phyloP scores from a whole-genome alignment of 768 basidiomycete genomes.

The Cyclocybe cylindracea region DNA sequence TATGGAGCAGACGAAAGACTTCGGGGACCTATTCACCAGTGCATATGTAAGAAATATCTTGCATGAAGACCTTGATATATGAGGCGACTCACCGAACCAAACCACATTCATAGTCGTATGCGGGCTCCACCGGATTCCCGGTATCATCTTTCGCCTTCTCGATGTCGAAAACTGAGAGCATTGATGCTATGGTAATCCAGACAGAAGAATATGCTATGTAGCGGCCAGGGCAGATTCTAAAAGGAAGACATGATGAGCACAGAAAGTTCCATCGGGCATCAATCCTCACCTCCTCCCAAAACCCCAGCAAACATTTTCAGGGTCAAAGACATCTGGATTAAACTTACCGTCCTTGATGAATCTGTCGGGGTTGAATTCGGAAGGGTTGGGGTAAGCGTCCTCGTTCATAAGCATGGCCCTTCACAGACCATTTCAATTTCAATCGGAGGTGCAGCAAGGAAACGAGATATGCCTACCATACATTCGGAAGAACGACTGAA shows the following conservation, averaged over 20 bases:
- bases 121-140: slow-evolving; percentile 14
- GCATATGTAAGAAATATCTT: background rate
- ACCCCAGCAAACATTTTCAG: slow-evolving; percentile 28
- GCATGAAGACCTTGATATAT: background rate
- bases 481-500: slow-evolving; percentile 31
- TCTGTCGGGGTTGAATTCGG: slow-evolving; percentile 41
- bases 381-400: slow-evolving; percentile 38
- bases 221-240: slow-evolving; percentile 24
- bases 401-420: slow-evolving; percentile 47
- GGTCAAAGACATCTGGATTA: slow-evolving; percentile 24
- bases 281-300: slow-evolving; percentile 29
- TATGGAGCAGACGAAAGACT: slow-evolving; percentile 12
- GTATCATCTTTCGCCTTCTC: slow-evolving; percentile 19
- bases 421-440: background rate
- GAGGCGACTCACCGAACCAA: slow-evolving; percentile 14
- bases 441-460: background rate
- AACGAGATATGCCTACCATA: slow-evolving; percentile 29
- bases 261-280: background rate
- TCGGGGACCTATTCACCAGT: background rate
- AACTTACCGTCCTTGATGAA: slow-evolving; percentile 31
- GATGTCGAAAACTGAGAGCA: slow-evolving; percentile 24
- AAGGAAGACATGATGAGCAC: background rate
- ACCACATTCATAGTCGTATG: slow-evolving; percentile 16
- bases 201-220: slow-evolving; percentile 21
- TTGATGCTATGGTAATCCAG: slow-evolving; percentile 23